Percentiles rank a stretch among this genome's conserved stretches.
phyloP scores from a whole-genome alignment of 495 filamentous ascomycete genomes.

The Neurospora sp. region DNA sequence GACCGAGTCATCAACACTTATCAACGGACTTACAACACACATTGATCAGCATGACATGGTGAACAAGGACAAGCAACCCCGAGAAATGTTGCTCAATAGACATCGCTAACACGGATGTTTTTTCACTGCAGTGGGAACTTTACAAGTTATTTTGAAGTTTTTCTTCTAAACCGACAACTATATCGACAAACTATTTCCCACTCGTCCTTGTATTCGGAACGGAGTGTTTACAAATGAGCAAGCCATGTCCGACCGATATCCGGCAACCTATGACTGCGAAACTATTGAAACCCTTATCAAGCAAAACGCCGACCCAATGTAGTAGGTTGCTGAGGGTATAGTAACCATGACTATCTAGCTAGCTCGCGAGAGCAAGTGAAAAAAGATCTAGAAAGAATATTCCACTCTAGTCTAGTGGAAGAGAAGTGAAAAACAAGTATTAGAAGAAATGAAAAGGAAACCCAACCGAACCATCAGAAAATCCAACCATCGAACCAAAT shows the following conservation, averaged over 20 bases:
- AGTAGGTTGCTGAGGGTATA: not conserved
- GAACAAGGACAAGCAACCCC: too few species aligned
- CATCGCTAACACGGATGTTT: too few species aligned
- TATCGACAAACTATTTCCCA: not conserved
- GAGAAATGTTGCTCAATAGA: too few species aligned
- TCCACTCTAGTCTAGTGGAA: not conserved
- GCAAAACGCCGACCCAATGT: not conserved
- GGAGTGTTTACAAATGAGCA: not conserved
- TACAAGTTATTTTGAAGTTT: not conserved
- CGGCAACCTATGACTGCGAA: not conserved
- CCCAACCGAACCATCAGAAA: not conserved
- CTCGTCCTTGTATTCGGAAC: not conserved
- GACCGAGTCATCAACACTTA: too few species aligned
- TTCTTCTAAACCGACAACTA: not conserved
- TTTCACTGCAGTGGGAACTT: not conserved
- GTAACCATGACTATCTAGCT: not conserved
- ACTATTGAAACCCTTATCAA: not conserved
- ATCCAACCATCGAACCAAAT: not conserved
- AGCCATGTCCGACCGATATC: not conserved
- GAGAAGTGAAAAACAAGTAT: not conserved
- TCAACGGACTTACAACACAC: too few species aligned
- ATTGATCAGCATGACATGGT: too few species aligned
- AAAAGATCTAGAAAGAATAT: not conserved
- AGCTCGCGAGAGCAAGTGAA: not conserved
- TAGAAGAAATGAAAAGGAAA: not conserved